Evolutionary conservation across 495 filamentous ascomycete species (phyloP).

Genomic region (Aspergillus cavernicola): DNA sequence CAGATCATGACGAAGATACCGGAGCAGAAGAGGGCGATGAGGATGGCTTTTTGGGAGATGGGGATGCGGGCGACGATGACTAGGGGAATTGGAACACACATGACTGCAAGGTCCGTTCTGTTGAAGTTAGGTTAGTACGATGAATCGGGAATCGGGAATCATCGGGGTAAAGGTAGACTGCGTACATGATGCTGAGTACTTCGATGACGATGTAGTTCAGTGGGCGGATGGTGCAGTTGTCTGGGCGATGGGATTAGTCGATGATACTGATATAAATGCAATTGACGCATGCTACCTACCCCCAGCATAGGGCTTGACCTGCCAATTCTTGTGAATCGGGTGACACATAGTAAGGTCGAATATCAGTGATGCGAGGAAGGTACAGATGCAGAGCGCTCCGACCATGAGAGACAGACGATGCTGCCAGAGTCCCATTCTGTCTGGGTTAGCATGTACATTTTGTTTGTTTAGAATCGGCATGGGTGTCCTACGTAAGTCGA

Average conservation of each 20-base stretch:
- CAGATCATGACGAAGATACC: conserved; percentile 22
- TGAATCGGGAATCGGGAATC: conserved; percentile 3
- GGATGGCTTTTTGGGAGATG: conserved; percentile 3
- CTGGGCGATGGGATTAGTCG: conserved; percentile 4
- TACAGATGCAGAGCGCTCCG: conserved; percentile 27
- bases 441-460: background rate
- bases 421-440: conserved; percentile 14
- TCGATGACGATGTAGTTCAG: conserved; percentile 19
- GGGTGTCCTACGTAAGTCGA: conserved; percentile 39
- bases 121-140: background rate
- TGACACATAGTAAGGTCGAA: conserved; percentile 38
- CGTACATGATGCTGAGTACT: conserved; percentile 17
- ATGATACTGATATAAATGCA: too few species aligned
- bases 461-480: background rate
- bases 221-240: conserved; percentile 15
- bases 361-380: conserved; percentile 41
- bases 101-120: conserved; percentile 11
- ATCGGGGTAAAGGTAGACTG: background rate
- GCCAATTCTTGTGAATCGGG: conserved; percentile 43
- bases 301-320: conserved; percentile 46
- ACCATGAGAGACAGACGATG: conserved; percentile 7
- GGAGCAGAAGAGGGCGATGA: conserved; percentile 9
- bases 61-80: conserved; percentile 7
- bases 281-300: background rate
- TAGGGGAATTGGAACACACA: conserved; percentile 11